A percentile compares a stretch with the other conserved stretches of the same genome.
Evolutionary conservation across 2,329 filamentous ascomycete genomes (phyloP).

Genomic region (Gaeumannomyces sp.): DNA sequence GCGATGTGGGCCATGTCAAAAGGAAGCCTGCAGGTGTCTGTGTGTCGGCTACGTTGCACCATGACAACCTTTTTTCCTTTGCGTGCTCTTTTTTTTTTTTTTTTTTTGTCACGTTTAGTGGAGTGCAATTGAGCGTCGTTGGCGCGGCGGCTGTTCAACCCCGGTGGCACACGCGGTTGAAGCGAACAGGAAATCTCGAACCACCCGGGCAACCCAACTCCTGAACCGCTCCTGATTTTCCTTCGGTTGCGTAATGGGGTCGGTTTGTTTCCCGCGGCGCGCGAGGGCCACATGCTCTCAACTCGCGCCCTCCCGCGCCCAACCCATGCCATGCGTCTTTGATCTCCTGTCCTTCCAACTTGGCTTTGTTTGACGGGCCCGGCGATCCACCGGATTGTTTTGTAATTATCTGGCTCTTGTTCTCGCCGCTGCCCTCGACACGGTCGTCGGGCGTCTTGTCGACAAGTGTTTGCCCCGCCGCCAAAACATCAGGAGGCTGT

Average conservation of each 20-base stretch:
- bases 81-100: too few species aligned
- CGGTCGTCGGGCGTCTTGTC: too few species aligned
- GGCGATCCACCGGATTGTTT: slow-evolving; percentile 1
- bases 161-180: neutral
- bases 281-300: neutral
- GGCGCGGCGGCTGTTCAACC: neutral
- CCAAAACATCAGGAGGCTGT: neutral
- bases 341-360: neutral
- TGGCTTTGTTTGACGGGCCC: neutral
- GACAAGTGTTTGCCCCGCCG: neutral
- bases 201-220: neutral
- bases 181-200: neutral
- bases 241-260: neutral
- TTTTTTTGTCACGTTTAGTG: too few species aligned
- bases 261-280: neutral
- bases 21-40: neutral
- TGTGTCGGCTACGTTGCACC: neutral
- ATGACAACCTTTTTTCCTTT: neutral
- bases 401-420: neutral
- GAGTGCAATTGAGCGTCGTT: neutral
- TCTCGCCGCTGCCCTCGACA: neutral
- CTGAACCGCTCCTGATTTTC: neutral
- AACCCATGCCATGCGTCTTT: neutral
- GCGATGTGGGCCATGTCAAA: neutral
- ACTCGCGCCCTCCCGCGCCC: too few species aligned